phyloP scores from a whole-genome alignment of 2,329 filamentous ascomycete species.

The Aspergillus aculeatus region DNA sequence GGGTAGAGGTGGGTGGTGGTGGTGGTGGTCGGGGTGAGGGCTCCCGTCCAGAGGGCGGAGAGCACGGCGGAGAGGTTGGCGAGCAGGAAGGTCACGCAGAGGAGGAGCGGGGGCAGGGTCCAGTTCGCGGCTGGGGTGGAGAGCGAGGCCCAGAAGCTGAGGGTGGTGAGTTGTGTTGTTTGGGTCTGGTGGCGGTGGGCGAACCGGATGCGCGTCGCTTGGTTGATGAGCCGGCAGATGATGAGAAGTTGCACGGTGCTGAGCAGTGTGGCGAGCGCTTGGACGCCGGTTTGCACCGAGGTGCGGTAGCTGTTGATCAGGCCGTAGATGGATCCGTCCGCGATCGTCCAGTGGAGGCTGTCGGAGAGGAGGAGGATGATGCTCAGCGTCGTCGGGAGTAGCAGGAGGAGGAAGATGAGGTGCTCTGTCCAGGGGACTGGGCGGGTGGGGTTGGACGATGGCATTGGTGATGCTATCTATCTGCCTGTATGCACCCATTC shows the following conservation, averaged over 20 bases:
- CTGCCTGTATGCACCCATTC: neutral
- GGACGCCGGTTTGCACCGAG: neutral
- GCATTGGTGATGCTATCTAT: neutral
- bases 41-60: constrained; percentile 1
- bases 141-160: neutral
- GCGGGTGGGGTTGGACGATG: neutral
- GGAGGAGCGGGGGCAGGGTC: neutral
- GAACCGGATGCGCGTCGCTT: neutral
- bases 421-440: neutral
- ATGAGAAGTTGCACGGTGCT: neutral
- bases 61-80: constrained; percentile 1
- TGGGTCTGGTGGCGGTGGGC: neutral
- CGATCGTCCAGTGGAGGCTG: neutral
- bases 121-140: neutral
- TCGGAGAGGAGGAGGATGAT: neutral
- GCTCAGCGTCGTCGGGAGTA: neutral
- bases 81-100: neutral
- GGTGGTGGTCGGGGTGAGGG: neutral
- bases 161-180: neutral
- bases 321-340: neutral
- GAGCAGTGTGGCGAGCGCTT: neutral
- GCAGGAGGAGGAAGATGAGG: neutral
- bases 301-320: constrained; percentile 1
- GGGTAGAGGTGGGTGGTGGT: neutral
- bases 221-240: constrained; percentile 1